Percentiles rank a stretch among this genome's conserved stretches.
These are phyloP conservation scores for Aspergillus ochraceus DNA, from an alignment of 2,329 filamentous ascomycete species.

Conservation along the genomic window DNA sequence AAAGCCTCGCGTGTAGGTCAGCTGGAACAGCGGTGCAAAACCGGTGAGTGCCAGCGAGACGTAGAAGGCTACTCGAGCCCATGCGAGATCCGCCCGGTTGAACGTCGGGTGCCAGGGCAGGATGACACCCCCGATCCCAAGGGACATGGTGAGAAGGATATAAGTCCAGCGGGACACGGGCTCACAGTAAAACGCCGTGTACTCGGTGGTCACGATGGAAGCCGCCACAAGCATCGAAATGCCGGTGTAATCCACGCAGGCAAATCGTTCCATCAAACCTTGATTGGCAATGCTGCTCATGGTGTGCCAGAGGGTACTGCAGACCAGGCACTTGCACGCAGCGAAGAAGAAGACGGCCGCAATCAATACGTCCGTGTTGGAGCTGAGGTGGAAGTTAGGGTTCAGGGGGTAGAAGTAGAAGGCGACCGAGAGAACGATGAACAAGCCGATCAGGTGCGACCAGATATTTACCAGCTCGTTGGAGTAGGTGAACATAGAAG, in stretches of 20 bases:
- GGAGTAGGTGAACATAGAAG: slow-evolving; percentile 77
- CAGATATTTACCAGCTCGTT: slow-evolving; percentile 98
- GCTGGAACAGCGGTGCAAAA: slow-evolving; percentile 83
- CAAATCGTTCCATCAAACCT: slow-evolving; percentile 86
- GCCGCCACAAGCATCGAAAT: slow-evolving; percentile 91
- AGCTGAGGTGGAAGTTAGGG: slow-evolving; percentile 80
- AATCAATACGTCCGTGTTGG: slow-evolving; percentile 84
- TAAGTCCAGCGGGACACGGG: slow-evolving; percentile 83
- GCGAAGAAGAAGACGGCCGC: slow-evolving; percentile 95
- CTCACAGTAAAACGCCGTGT: slow-evolving; percentile 98
- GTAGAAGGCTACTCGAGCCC: slow-evolving; percentile 89
- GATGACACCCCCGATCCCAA: slow-evolving; percentile 85
- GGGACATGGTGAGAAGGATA: slow-evolving; percentile 74
- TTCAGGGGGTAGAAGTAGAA: slow-evolving; percentile 95
- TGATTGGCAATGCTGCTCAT: slow-evolving; percentile 97
- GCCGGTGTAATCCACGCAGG: slow-evolving; percentile 96
- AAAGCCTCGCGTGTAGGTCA: slow-evolving; percentile 74
- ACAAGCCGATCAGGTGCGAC: slow-evolving; percentile 87
- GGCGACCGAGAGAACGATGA: slow-evolving; percentile 82
- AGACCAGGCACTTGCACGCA: slow-evolving; percentile 89
- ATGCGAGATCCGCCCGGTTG: slow-evolving; percentile 89
- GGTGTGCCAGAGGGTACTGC: slow-evolving; percentile 96
- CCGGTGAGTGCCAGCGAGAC: slow-evolving; percentile 83
- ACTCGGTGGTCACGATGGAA: slow-evolving; percentile 97
- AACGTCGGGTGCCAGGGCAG: slow-evolving; percentile 96